Conservation (phyloP, 805 yeast genomes). For the Candida loeiensis region DNA sequence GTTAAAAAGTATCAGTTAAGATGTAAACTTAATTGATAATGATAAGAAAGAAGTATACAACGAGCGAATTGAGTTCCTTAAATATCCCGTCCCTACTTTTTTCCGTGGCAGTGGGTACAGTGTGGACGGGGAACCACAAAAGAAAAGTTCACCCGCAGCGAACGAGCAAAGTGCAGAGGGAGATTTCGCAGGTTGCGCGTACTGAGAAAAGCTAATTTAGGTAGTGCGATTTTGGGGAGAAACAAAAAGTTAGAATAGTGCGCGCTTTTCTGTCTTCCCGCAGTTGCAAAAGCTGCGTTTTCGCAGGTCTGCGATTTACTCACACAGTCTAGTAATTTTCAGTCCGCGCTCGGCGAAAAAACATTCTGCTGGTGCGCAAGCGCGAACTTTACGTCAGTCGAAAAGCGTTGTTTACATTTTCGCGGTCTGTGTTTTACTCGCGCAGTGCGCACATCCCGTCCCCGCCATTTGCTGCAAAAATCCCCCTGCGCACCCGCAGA, state of each 20-base stretch:
- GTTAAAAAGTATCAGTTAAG: not conserved
- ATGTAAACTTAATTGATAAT: slow-evolving; percentile 9
- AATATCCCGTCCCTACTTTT: slow-evolving; percentile 2
- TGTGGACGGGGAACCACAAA: not conserved
- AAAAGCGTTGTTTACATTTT: not conserved
- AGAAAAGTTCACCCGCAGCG: slow-evolving; percentile 1
- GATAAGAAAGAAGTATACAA: slow-evolving; percentile 9
- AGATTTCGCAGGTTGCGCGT: slow-evolving; percentile 1
- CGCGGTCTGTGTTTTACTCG: not conserved
- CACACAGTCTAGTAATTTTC: not conserved
- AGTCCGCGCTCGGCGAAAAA: slow-evolving; percentile 1
- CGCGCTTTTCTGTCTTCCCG: slow-evolving; percentile 4
- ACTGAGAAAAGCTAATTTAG: slow-evolving; percentile 2
- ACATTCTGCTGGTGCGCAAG: not conserved
- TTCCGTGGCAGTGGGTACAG: slow-evolving; percentile 1
- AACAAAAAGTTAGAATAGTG: slow-evolving; percentile 1
- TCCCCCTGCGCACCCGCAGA: not conserved
- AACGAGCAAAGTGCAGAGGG: not conserved
- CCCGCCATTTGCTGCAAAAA: not conserved
- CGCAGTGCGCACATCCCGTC: not conserved
- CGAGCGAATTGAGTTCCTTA: slow-evolving; percentile 1
- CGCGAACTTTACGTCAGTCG: not conserved
- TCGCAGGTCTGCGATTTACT: slow-evolving; percentile 1
- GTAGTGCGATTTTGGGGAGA: not conserved
- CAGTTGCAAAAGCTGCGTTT: slow-evolving; percentile 5